Evolutionary conservation across 2,329 filamentous ascomycete genomes (phyloP), one percentile per base, ranked within the genome.

Genomic region (Trichoderma citrinoviride): DNA sequence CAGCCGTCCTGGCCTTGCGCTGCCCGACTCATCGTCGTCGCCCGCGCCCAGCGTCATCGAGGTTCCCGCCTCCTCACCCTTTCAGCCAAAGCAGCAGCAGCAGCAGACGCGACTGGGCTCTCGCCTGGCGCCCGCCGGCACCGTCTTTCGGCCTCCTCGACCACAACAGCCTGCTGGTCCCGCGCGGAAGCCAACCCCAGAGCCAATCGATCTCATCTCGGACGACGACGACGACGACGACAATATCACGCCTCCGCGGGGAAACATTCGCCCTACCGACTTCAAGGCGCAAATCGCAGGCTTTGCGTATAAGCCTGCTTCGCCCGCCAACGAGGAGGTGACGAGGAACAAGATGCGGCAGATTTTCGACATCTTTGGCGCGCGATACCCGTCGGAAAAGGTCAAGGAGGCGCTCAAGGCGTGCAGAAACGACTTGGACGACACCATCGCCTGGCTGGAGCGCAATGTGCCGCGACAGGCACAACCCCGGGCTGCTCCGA

Each of bases 51-150:
- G 80, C 40, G 71, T 80, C 19, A 74, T 97, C 64, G 93, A 97
- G 75, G 93, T 97, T 3, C 88, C 90, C 33, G 91, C 92, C n/a
- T 97, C 93, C 3, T 97, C 94, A 1, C 93, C 93, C 2, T 83
- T 88, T 65, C 84, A 85, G 66, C 72, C 64, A 70, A 74, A 71
- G 61, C 70, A 72, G 57, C 65, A 70, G 29, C 63, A 37, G 33
- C 29, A 33, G 29, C 29, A 72, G 27, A 69, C 58, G 49, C 58
- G 69, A 55, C 66, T 80, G 27, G 85, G 83, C 23, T 87, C 81
- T 67, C 78, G 86, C 50, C 90, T 96, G 80, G 90, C 91, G 41
- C 91, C 92, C 29, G 84, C 87, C 52, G 90, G 92, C 7, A 96
- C 92, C 0, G 76, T 82, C 10, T 94, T 90, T 71, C 84, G 85